A percentile compares a stretch with the other conserved stretches of the same genome.
phyloP scores from a whole-genome alignment of 2,329 filamentous ascomycete genomes.

The Thielaviopsis populi region DNA sequence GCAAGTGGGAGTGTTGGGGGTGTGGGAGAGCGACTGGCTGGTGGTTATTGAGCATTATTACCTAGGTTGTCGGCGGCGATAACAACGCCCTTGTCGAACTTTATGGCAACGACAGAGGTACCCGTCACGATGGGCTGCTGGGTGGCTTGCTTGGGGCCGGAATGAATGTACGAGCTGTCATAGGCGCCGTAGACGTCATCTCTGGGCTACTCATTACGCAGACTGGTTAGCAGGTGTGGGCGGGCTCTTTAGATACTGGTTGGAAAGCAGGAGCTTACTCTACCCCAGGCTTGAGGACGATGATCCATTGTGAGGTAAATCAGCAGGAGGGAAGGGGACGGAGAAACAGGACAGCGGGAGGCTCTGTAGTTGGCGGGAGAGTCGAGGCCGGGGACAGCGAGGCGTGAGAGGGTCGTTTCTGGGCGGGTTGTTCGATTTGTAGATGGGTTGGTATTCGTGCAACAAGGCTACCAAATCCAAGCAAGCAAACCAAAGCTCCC shows the following conservation, averaged over 20 bases:
- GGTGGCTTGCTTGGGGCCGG: constrained; percentile 66
- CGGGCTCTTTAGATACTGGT: background rate
- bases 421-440: background rate
- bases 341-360: background rate
- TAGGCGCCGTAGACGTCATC: constrained; percentile 95
- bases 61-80: constrained; percentile 95
- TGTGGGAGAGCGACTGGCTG: background rate
- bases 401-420: background rate
- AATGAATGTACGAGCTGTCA: constrained; percentile 70
- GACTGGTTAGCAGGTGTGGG: constrained; percentile 18
- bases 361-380: background rate
- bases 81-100: constrained; percentile 92
- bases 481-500: background rate
- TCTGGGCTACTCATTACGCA: constrained; percentile 51
- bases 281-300: constrained; percentile 57
- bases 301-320: constrained; percentile 54
- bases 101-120: constrained; percentile 86
- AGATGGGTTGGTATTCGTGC: too few species aligned
- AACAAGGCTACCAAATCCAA: background rate
- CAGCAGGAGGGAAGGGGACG: background rate
- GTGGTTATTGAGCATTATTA: constrained; percentile 27
- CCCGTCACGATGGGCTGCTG: constrained; percentile 90
- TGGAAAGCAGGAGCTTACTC: constrained; percentile 38
- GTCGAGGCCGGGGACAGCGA: too few species aligned
- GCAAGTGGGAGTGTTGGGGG: background rate